Base-by-base conservation (phyloP, 139 green algal species). In the Coccomyxa sp. region DNA sequence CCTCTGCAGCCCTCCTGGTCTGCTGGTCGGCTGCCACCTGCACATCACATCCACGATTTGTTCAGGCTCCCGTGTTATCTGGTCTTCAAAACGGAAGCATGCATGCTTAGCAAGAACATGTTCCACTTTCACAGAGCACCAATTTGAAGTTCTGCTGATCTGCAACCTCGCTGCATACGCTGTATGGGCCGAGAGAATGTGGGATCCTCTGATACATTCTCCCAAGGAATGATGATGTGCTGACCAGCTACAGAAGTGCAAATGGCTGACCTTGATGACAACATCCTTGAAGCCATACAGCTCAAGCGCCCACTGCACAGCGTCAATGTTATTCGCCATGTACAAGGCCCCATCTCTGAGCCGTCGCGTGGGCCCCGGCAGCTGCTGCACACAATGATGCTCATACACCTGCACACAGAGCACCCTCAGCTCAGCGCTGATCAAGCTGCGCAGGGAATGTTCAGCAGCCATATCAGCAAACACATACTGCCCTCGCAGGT, bases 361-460 rank as follows among this genome's bases (percentile, higher is more conserved):
- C 16, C 41, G 29, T 7, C 55, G 74, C 16, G 39, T 27, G 8
- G 64, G 76, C 27, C n/a, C 73, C 6, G 75, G 58, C 14, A 84
- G 50, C 1, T 54, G 24, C n/a, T 75, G 36, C 3, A 84, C 37
- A 44, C 80, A 84, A 37, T 84, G 80, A 44, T 84, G 80, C 35
- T 40, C 18, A 29, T 78, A 84, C 69, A 83, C 79, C 73, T 79
- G 39, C 41, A n/a, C 18, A 58, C 38, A 16, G 10, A 27, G 27
- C 58, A 27, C 33, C 18, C 58, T 16, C 16, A 29, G 44, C 44
- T 58, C 16, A 16, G 44, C 12, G 12, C 44, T 12, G 14, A 16
- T 16, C 16, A 16, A 29, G 44, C 16, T 58, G 58, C n/a, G n/a
- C n/a, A n/a, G n/a, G n/a, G n/a, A n/a, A n/a, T n/a, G n/a, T n/a